phyloP scores from a whole-genome alignment of 441 rosid genomes.

The Pelargonium cotyledonis region DNA sequence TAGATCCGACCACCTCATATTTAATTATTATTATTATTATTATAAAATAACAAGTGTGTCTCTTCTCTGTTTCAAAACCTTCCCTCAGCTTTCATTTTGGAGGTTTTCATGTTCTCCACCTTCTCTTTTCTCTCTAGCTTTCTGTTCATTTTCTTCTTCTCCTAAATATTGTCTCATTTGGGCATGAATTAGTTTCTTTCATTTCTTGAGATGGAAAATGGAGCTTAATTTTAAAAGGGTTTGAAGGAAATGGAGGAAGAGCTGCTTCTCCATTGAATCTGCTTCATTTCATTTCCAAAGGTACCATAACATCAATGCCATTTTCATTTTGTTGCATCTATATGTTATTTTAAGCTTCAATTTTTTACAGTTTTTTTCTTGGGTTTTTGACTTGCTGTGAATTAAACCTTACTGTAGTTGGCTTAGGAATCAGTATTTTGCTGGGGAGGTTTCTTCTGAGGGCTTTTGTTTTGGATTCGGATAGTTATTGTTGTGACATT shows the following conservation, averaged over 20 bases:
- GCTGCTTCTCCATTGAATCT: neutral
- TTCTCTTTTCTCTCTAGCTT: neutral
- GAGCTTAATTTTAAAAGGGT: neutral
- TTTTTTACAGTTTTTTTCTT: too few species aligned
- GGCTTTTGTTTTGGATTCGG: neutral
- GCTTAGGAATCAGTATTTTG: too few species aligned
- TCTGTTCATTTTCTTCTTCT: neutral
- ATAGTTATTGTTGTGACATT: neutral
- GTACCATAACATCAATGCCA: neutral
- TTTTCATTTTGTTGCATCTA: neutral
- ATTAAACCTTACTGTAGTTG: too few species aligned
- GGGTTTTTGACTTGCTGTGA: too few species aligned
- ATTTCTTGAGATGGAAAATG: neutral
- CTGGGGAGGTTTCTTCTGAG: too few species aligned
- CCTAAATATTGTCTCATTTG: neutral
- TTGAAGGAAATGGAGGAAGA: neutral
- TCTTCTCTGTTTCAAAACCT: neutral
- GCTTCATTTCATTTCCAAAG: neutral
- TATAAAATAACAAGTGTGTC: neutral
- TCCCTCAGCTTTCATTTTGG: neutral
- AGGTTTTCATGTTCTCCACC: conserved; percentile 3
- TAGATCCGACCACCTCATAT: too few species aligned
- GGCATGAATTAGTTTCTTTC: neutral
- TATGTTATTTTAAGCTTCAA: neutral
- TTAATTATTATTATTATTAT: too few species aligned